phyloP scores from a whole-genome alignment of 129 eudicot genomes.

The Ambrosia trifida region DNA sequence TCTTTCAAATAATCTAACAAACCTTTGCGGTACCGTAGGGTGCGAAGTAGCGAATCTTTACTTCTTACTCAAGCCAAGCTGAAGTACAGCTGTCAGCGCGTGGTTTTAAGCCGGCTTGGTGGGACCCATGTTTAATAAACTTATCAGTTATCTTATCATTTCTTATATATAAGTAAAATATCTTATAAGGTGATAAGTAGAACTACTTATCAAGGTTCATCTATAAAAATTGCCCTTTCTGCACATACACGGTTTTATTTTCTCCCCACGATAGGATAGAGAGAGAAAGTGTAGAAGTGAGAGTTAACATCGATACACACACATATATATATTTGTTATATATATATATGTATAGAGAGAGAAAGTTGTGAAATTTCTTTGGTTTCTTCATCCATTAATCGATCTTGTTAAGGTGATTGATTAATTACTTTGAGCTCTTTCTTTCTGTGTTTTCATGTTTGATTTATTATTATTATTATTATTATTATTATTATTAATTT shows the following conservation, averaged over 20 bases:
- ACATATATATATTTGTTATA: background rate
- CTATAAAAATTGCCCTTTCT: slow-evolving; percentile 55
- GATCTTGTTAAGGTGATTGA: slow-evolving; percentile 38
- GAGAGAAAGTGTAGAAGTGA: slow-evolving; percentile 48
- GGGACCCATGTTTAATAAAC: slow-evolving; percentile 23
- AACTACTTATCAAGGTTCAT: slow-evolving; percentile 14
- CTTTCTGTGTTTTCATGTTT: background rate
- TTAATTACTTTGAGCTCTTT: slow-evolving; percentile 21
- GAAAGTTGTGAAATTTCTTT: slow-evolving; percentile 34
- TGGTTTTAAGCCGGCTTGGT: slow-evolving; percentile 53
- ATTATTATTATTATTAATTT: background rate
- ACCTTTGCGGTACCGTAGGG: slow-evolving; percentile 4
- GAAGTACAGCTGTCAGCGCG: slow-evolving; percentile 55
- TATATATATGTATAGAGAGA: slow-evolving; percentile 26
- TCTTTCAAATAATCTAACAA: slow-evolving; percentile 18
- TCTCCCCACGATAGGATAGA: slow-evolving; percentile 56
- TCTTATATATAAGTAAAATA: background rate
- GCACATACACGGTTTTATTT: slow-evolving; percentile 46
- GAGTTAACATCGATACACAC: slow-evolving; percentile 1
- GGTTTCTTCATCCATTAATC: slow-evolving; percentile 40
- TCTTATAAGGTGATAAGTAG: slow-evolving; percentile 28
- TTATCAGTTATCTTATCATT: background rate
- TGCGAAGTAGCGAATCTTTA: background rate
- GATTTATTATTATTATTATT: background rate
- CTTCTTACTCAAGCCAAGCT: slow-evolving; percentile 36